phyloP scores from a whole-genome alignment of 164 flowering plant species.

The Amborella trichopoda region DNA sequence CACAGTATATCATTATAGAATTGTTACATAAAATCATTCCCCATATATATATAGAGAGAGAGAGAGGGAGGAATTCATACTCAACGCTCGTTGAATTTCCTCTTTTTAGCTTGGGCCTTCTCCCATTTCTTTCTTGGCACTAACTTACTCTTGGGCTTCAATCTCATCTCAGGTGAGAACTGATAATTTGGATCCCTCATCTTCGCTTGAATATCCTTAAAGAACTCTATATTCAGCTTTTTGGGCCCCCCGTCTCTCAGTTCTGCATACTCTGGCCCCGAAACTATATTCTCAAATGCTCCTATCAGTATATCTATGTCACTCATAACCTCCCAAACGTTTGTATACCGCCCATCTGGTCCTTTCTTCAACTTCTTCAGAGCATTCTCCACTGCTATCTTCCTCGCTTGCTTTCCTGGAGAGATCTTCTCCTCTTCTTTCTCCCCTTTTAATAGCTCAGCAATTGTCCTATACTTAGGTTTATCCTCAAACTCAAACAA shows the following conservation, averaged over 20 bases:
- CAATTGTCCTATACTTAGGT: slow-evolving; percentile 62
- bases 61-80: too few species aligned
- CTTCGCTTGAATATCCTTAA: slow-evolving; percentile 85
- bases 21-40: too few species aligned
- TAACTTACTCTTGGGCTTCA: slow-evolving; percentile 88
- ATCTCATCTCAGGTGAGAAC: slow-evolving; percentile 71
- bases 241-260: slow-evolving; percentile 87
- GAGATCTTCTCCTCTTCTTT: slow-evolving; percentile 71
- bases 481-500: slow-evolving; percentile 86
- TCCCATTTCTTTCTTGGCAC: slow-evolving; percentile 83
- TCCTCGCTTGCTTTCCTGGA: slow-evolving; percentile 94
- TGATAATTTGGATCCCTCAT: slow-evolving; percentile 96
- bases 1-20: too few species aligned
- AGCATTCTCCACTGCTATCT: slow-evolving; percentile 86
- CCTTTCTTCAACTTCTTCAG: slow-evolving; percentile 91
- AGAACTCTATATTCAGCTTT: slow-evolving; percentile 75
- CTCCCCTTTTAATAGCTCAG: slow-evolving; percentile 65
- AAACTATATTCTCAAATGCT: slow-evolving; percentile 88
- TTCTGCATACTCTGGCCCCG: slow-evolving; percentile 91
- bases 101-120: slow-evolving; percentile 59
- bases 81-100: slow-evolving; percentile 73
- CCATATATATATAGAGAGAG: too few species aligned
- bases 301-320: slow-evolving; percentile 85
- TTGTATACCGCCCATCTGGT: slow-evolving; percentile 87
- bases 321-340: slow-evolving; percentile 95